Evolutionary conservation across 2,329 filamentous ascomycete species (phyloP), one percentile per base, ranked within the genome.

Genomic region (Sarocladium kiliense): DNA sequence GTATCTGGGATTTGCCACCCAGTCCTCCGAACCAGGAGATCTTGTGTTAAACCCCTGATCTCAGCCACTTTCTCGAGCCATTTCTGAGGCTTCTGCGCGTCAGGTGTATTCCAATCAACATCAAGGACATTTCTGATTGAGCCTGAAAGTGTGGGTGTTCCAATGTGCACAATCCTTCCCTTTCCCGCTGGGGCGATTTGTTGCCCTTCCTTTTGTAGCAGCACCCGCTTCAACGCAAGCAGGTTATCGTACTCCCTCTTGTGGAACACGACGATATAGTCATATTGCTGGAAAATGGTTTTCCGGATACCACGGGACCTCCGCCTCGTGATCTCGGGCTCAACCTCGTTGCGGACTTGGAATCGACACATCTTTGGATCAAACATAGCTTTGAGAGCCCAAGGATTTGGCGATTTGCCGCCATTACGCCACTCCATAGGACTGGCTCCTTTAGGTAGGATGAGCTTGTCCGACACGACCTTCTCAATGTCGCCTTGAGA

Each of bases 241-340:
- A 66, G 44, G 23, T 64, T 66, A 23, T 65, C 62, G 42, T 65
- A 59, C 21, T 67, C 65, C 2, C 63, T 57, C 23, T 55, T 44
- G 16, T 62, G 63, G 45, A 66, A 67, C 5, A 63, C 63, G 9
- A 65, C 27, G 54, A 66, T 58, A 26, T 59, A 65, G 50, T 67
- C 64, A 21, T 63, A 66, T 0, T 44, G 26, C 26, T 56, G 45
- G 49, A 65, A 67, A 9, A 62, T 57, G 25, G 57, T 57, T 54
- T 55, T 61, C 7, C 42, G 36, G 25, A 66, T 7, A 12, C 65
- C 65, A 1, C 56, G 39, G 2, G 61, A 61, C 4, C 27, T 53
- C 9, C 57, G 57, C 7, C 37, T 56, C 2, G 51, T 16, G 2
- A 62, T 57, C 21, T 54, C 37, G 3, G 56, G 37, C 19, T 53